A percentile compares a stretch with the other conserved stretches of the same genome.
Evolutionary conservation across 2,329 filamentous ascomycete genomes (phyloP).

Genomic region (Penicillium sp.): DNA sequence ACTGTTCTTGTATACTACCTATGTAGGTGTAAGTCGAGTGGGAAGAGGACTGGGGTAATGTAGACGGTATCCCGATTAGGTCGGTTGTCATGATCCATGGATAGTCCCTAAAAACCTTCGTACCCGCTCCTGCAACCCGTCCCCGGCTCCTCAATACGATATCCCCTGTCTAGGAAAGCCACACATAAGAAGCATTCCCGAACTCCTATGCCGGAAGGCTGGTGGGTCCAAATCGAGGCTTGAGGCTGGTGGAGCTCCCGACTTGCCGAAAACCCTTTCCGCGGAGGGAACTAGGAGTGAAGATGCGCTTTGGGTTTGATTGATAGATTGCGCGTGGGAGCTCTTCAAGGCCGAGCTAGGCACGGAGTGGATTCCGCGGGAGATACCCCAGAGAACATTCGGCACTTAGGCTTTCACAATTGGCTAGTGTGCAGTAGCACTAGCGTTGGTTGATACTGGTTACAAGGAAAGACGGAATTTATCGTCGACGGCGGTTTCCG

Average conservation of each 20-base stretch:
- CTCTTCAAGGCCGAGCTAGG: neutral
- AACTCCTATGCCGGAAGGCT: constrained; percentile 7
- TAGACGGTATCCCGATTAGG: too few relatives aligned
- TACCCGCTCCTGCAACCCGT: neutral
- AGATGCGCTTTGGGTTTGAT: neutral
- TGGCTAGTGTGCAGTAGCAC: neutral
- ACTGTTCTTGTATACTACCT: too few relatives aligned
- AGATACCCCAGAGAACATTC: neutral
- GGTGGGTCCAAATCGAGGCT: neutral
- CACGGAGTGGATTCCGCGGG: neutral
- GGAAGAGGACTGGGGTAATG: too few relatives aligned
- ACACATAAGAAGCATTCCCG: constrained; percentile 4
- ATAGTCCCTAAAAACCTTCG: neutral
- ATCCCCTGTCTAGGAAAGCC: constrained; percentile 2
- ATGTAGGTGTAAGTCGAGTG: too few relatives aligned
- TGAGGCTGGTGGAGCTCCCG: neutral
- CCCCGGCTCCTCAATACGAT: neutral
- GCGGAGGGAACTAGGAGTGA: constrained; percentile 2
- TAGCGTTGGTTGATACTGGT: too few relatives aligned
- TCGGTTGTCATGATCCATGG: too few relatives aligned
- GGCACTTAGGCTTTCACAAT: neutral
- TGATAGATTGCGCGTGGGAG: neutral
- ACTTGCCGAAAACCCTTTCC: constrained; percentile 14
- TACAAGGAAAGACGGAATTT: neutral
- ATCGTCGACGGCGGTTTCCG: neutral